These are phyloP conservation scores for Cercospora brassicicola DNA, from an alignment of 2,329 filamentous ascomycete genomes.

Conservation along the genomic window DNA sequence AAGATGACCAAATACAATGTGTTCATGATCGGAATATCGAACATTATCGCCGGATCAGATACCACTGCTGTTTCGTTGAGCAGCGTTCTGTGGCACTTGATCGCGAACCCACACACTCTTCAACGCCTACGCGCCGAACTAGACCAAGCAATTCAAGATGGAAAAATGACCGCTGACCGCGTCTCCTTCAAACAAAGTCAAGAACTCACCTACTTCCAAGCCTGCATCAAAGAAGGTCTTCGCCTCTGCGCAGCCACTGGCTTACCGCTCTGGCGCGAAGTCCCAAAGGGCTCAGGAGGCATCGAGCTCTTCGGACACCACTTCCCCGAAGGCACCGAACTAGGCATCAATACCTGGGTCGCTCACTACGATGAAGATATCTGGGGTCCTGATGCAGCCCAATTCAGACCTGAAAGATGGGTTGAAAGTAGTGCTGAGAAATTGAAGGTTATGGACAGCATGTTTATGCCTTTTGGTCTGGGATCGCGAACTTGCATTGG, in stretches of 20 bases:
- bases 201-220: conserved; percentile 45
- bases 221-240: conserved; percentile 34
- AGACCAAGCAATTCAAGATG: conserved; percentile 16
- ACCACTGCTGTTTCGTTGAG: conserved; percentile 40
- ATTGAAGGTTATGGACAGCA: conserved; percentile 40
- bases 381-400: conserved; percentile 25
- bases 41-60: conserved; percentile 37
- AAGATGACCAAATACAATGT: conserved; percentile 26
- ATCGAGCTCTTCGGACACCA: conserved; percentile 34
- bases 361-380: conserved; percentile 27
- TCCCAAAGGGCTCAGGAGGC: conserved; percentile 20
- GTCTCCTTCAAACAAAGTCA: conserved; percentile 39
- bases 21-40: conserved; percentile 25
- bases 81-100: conserved; percentile 38
- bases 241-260: conserved; percentile 29
- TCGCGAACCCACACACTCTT: conserved; percentile 32
- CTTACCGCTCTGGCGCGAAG: conserved; percentile 23
- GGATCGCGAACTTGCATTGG: conserved; percentile 42
- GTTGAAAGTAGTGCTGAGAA: conserved; percentile 25
- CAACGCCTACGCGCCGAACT: conserved; percentile 30
- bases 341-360: conserved; percentile 29
- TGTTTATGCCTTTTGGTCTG: conserved; percentile 37
- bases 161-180: conserved; percentile 25
- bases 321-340: conserved; percentile 49
- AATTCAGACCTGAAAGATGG: conserved; percentile 30